phyloP scores from a whole-genome alignment of 1,284 basidiomycete species.

The Vanrija pseudolonga region DNA sequence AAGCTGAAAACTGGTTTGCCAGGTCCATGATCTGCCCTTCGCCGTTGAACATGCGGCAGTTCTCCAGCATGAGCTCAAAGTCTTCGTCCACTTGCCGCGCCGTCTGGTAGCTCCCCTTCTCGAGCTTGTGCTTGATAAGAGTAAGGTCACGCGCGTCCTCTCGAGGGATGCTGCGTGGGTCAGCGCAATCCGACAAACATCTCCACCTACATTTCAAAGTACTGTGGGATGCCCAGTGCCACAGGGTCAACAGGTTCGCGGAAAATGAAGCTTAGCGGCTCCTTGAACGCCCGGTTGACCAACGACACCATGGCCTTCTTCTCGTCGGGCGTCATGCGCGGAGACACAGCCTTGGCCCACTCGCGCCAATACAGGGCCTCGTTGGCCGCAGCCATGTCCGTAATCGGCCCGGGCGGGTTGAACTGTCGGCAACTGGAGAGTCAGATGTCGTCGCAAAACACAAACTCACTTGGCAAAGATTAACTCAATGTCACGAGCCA shows the following conservation, averaged over 20 bases:
- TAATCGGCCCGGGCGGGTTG: slow-evolving; percentile 66
- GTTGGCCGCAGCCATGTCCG: slow-evolving; percentile 66
- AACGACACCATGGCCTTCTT: slow-evolving; percentile 73
- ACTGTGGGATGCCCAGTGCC: slow-evolving; percentile 35
- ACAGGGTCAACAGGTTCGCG: slow-evolving; percentile 60
- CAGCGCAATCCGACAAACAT: slow-evolving; percentile 54
- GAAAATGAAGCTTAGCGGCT: slow-evolving; percentile 73
- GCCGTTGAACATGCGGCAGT: slow-evolving; percentile 44
- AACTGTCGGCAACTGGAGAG: slow-evolving; percentile 64
- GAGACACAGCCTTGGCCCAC: slow-evolving; percentile 75
- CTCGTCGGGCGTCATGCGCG: slow-evolving; percentile 71
- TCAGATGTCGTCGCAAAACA: background rate
- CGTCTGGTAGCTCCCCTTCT: slow-evolving; percentile 47
- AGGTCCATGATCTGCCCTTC: slow-evolving; percentile 33
- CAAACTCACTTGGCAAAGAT: slow-evolving; percentile 69
- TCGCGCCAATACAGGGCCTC: slow-evolving; percentile 77
- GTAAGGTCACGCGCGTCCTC: slow-evolving; percentile 81
- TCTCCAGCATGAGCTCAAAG: slow-evolving; percentile 45
- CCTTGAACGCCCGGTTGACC: slow-evolving; percentile 67
- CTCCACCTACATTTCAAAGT: slow-evolving; percentile 42
- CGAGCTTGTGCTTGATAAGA: slow-evolving; percentile 76
- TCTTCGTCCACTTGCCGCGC: slow-evolving; percentile 43
- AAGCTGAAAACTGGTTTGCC: slow-evolving; percentile 34
- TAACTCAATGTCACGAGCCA: slow-evolving; percentile 75
- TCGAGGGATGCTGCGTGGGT: slow-evolving; percentile 45